These are phyloP conservation scores for Moesziomyces sp. DNA, from an alignment of 1,284 basidiomycete genomes.

Conservation along the genomic window DNA sequence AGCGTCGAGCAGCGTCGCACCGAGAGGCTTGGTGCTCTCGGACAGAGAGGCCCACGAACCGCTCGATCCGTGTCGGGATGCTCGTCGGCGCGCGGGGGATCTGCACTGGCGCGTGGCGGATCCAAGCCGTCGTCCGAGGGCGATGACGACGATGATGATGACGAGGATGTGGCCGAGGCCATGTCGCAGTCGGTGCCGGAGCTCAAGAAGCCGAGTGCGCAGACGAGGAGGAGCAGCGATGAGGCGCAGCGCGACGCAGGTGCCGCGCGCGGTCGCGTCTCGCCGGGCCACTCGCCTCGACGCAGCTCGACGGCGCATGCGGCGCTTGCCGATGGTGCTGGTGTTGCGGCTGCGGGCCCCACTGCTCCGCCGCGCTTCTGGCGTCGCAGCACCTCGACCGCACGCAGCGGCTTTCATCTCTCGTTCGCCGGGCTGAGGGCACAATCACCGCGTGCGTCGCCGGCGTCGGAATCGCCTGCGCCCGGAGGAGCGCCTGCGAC, in stretches of 20 bases:
- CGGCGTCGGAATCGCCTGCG: not conserved
- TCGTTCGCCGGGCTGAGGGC: slow-evolving; percentile 36
- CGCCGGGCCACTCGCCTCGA: slow-evolving; percentile 20
- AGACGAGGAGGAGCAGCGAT: slow-evolving; percentile 2
- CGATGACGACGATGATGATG: slow-evolving; percentile 15
- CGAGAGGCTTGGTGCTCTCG: slow-evolving; percentile 25
- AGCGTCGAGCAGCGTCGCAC: slow-evolving; percentile 17
- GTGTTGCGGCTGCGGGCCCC: slow-evolving; percentile 1
- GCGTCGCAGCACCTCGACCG: slow-evolving; percentile 38
- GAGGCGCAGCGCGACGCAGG: not conserved
- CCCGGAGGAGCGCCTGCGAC: not conserved
- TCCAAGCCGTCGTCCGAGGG: slow-evolving; percentile 34
- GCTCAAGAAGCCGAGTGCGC: slow-evolving; percentile 39
- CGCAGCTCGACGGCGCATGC: slow-evolving; percentile 33
- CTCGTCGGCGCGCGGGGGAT: slow-evolving; percentile 16
- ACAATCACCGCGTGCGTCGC: slow-evolving; percentile 19
- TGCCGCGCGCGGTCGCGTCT: slow-evolving; percentile 10
- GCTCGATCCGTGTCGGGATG: slow-evolving; percentile 30
- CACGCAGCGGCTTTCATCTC: slow-evolving; percentile 39
- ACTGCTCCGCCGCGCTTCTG: slow-evolving; percentile 33
- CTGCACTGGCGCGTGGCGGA: slow-evolving; percentile 22
- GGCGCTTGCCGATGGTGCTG: slow-evolving; percentile 20
- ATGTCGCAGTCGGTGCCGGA: slow-evolving; percentile 62
- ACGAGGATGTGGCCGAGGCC: slow-evolving; percentile 22
- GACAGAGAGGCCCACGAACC: slow-evolving; percentile 7